phyloP scores from a whole-genome alignment of 176 grass and related monocot species.

The Cocos nucifera region DNA sequence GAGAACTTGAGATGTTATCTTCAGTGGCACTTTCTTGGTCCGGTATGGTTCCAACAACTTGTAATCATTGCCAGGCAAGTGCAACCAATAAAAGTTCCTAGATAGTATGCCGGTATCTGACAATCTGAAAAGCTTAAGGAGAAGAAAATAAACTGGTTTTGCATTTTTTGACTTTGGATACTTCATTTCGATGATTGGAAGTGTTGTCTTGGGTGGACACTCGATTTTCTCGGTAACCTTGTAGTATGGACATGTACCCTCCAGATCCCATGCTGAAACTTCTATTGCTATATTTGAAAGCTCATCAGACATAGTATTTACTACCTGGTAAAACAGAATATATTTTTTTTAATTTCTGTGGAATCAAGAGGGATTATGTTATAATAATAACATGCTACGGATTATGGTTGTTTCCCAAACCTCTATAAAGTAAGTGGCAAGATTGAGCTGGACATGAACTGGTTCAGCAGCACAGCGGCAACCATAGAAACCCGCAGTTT shows the following conservation, averaged over 20 bases:
- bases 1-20: conserved; percentile 51
- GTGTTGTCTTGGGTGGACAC: conserved; percentile 53
- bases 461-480: conserved; percentile 79
- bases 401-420: conserved; percentile 23
- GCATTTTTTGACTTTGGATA: conserved; percentile 68
- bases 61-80: conserved; percentile 70
- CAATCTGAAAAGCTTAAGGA: conserved; percentile 71
- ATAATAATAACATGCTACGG: neutral
- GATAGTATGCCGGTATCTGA: conserved; percentile 56
- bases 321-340: conserved; percentile 37
- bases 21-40: conserved; percentile 52
- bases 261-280: conserved; percentile 81
- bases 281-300: conserved; percentile 62
- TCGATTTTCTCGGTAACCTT: conserved; percentile 56
- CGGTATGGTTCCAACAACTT: conserved; percentile 58
- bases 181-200: conserved; percentile 62
- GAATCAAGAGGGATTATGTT: neutral
- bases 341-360: conserved; percentile 16
- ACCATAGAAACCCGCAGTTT: conserved; percentile 88
- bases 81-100: conserved; percentile 94
- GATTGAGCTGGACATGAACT: conserved; percentile 87
- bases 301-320: conserved; percentile 65
- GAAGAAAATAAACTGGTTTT: conserved; percentile 75
- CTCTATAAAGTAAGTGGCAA: conserved; percentile 78
- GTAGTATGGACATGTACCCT: conserved; percentile 64